These are phyloP conservation scores for rapeseed (Brassica napus) DNA, from an alignment of 345 rosid genomes.

Conservation along the genomic window Da-Ae NC_063447.1:61888501-61889000, in stretches of 20 bases:
- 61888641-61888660: not conserved
- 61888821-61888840: not conserved
- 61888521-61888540: not conserved
- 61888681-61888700: not conserved
- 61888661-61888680: not conserved
- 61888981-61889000: not conserved
- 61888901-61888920: not conserved
- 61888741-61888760: not conserved
- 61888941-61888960: not conserved
- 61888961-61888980: not conserved
- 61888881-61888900: not conserved
- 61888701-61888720: not conserved
- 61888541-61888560: not conserved
- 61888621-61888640: not conserved
- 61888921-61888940: not conserved
- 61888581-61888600: not conserved
- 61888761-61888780: not conserved
- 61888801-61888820: not conserved
- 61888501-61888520: not conserved
- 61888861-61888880: not conserved
- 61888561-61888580: not conserved
- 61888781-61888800: constrained; percentile 9
- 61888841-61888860: not conserved
- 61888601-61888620: not conserved
- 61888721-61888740: not conserved